Evolutionary conservation across 2,329 filamentous ascomycete genomes (phyloP), one percentile per base, ranked within the genome.

Genomic region (Cladosporium halotolerans): DNA sequence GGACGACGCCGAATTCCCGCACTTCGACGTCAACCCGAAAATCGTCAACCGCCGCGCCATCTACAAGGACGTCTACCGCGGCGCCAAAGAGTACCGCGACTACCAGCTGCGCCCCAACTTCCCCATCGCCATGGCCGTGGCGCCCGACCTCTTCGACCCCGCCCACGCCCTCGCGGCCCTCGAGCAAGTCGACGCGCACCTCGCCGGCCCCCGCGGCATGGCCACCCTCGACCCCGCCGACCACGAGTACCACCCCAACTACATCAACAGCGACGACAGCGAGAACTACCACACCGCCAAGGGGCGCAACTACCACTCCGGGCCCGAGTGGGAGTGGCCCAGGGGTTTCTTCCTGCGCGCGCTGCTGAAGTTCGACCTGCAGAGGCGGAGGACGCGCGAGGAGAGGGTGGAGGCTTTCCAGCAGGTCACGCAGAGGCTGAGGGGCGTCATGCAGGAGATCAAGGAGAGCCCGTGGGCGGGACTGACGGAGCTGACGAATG

Each of bases 311-410:
- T 99, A 99, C 73, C 93, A 99, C 70, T 92, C 97, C 70, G 93
- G 93, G 4, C 95, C 93, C 0, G 93, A 99, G 70, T 99, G 93
- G 93, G 75, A 96, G 19, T 99, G 93, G 93, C 95, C 92, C 0
- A 92, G 89, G 1, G 93, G 93, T 4, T 99, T 90, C 76, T 99
- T 96, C 78, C 77, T 96, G 18, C 84, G 95, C 45, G 93, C 93
- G 1, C 75, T 99, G 59, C 79, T 99, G 58, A 88, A 90, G 69
- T 97, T 97, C 65, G 90, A 96, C 68, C 74, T 97, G 46, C 79
- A 80, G 74, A 79, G 90, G 31, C 80, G 89, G 45, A 78, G 79
- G 57, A 81, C 78, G 1, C 68, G 73, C 4, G 80, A 88, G 63
- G 88, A 86, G 58, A 81, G 84, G 32, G 86, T 85, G 1, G 93